Evolutionary conservation across 208 protist species (phyloP), one percentile per base, ranked within the genome.

Genomic region (Trypanosomatidae sp.): DNA sequence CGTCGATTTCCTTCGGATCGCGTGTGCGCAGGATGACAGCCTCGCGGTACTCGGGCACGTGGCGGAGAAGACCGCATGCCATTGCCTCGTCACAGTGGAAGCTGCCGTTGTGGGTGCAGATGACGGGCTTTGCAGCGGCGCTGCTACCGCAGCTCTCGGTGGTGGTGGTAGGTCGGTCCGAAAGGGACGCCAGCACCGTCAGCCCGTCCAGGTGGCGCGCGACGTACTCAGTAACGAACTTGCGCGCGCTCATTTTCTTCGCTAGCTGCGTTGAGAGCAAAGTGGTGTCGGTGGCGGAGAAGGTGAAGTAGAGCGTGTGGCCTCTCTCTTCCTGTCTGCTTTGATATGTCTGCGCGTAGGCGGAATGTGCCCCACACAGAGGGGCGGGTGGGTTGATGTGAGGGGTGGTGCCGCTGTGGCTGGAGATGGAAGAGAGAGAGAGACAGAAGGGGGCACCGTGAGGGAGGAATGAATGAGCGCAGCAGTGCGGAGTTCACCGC

Each of bases 21-120:
- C 98, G 83, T 30, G 95, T 94, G 80, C 98, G 90, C 17, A 98
- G 58, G 74, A 98, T 74, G 75, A 69, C 60, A 25, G 89, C 82
- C 49, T 75, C 17, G 46, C 52, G 55, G 74, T 87, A 99, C 68
- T 88, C 56, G 12, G 76, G 49, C 15, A 87, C 86, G 70, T 92
- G 85, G 17, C 89, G 86, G 19, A 99, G 90, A 52, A 99, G 67
- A 6, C 85, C 94, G 74, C 90, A 97, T 17, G 95, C 95, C n/a
- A 99, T 73, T 9, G 97, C 94, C 87, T 99, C 98, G 84, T 99
- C 98, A 72, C 91, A 96, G 83, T 99, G 98, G 76, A 99, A 99
- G 49, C 76, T 85, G 73, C 96, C 94, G 65, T 82, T 90, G 81
- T 99, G 98, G 0, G 97, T 98, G 52, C 93, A 95, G 72, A 99